Evolutionary conservation across 805 yeast genomes (phyloP).

Genomic region (Saccharomycopsis sp.): DNA sequence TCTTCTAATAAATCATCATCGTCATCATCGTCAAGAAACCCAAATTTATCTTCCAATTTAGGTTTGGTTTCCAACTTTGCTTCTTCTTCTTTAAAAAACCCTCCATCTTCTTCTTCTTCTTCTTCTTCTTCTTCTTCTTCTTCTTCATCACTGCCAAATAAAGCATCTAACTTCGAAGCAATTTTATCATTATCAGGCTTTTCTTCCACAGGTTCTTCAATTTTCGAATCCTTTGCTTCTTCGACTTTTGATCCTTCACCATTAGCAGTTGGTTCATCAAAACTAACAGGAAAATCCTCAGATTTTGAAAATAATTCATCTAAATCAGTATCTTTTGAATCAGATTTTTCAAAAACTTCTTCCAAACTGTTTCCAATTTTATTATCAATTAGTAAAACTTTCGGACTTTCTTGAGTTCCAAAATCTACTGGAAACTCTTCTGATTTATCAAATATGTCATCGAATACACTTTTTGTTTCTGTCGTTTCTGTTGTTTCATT

Average conservation of each 20-base stretch:
- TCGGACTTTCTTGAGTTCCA: too few relatives aligned
- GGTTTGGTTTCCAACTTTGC: background rate
- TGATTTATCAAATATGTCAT: too few relatives aligned
- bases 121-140: conserved; percentile 1
- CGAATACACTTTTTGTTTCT: too few relatives aligned
- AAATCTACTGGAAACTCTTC: too few relatives aligned
- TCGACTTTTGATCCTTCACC: background rate
- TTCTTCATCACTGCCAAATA: conserved; percentile 6
- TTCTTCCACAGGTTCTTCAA: background rate
- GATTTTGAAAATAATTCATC: too few relatives aligned
- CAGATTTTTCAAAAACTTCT: background rate
- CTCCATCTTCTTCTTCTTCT: background rate
- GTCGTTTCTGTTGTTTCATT: too few relatives aligned
- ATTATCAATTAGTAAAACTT: too few relatives aligned
- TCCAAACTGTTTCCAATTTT: too few relatives aligned
- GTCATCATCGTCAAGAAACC: conserved; percentile 7
- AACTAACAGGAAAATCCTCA: background rate
- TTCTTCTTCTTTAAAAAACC: background rate
- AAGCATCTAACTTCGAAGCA: background rate
- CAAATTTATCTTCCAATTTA: conserved; percentile 5
- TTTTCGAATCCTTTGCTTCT: background rate
- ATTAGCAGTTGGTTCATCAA: background rate
- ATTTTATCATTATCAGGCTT: background rate
- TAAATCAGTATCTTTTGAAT: background rate
- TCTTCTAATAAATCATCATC: background rate